Conservation (phyloP, 2,329 filamentous ascomycete species). For the Paecilomyces dactylethromorphus region DNA sequence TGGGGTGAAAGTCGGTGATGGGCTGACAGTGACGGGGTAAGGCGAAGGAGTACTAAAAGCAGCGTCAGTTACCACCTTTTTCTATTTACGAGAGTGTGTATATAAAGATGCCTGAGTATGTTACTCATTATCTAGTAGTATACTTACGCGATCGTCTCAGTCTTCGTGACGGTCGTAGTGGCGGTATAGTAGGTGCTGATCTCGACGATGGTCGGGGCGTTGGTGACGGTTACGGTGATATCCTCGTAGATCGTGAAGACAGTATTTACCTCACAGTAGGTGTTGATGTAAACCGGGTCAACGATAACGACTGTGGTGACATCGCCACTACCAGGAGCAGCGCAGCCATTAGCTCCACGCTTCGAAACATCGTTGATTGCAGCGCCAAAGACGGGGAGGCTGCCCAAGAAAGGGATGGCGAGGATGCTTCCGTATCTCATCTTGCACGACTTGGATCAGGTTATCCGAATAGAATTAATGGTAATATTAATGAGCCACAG, state of each 20-base stretch:
- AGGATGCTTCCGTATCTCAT: not conserved
- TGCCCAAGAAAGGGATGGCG: not conserved
- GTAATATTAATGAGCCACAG: not conserved
- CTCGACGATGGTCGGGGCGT: not conserved
- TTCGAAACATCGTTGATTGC: not conserved
- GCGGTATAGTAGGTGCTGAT: not conserved
- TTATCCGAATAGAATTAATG: not conserved
- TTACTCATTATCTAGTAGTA: not conserved
- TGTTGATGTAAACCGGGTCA: not conserved
- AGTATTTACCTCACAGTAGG: not conserved
- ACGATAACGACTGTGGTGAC: not conserved
- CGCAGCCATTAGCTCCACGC: not conserved
- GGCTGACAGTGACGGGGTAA: constrained; percentile 5
- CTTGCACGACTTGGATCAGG: not conserved
- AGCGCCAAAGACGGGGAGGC: not conserved
- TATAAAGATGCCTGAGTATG: not conserved
- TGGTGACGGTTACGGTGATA: not conserved
- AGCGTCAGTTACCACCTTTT: not conserved
- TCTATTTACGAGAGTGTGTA: not conserved
- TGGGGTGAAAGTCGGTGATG: too few species aligned
- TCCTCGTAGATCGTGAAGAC: not conserved
- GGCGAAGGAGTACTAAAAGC: not conserved
- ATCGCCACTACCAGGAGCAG: not conserved
- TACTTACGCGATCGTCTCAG: not conserved
- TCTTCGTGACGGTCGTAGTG: not conserved